A percentile compares a stretch with the other conserved stretches of the same genome.
Evolutionary conservation across 805 yeast genomes (phyloP).

Genomic region (Cyberlindnera nakhonratchasimensis): DNA sequence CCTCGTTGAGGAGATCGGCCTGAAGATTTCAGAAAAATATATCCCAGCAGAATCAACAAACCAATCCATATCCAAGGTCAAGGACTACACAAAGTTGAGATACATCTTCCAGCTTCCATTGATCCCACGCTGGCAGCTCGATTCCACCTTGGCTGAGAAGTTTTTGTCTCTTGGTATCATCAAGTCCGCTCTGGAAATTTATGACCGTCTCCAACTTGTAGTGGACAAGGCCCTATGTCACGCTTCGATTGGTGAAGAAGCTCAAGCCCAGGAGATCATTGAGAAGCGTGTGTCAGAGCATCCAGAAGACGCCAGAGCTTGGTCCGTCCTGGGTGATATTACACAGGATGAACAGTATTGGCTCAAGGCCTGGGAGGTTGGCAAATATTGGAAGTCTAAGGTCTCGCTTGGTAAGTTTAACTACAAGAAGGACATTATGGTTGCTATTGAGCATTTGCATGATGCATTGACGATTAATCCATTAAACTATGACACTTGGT

Average conservation of each 20-base stretch:
- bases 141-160: constrained; percentile 77
- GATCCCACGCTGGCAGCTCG: constrained; percentile 83
- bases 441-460: constrained; percentile 63
- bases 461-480: constrained; percentile 77
- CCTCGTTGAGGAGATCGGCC: constrained; percentile 82
- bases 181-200: constrained; percentile 85
- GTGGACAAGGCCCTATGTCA: constrained; percentile 88
- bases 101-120: constrained; percentile 74
- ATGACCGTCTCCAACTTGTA: constrained; percentile 69
- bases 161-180: constrained; percentile 81
- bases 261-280: constrained; percentile 60
- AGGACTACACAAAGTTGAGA: constrained; percentile 50
- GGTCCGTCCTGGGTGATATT: constrained; percentile 82
- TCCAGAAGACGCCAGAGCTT: constrained; percentile 80
- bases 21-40: constrained; percentile 53
- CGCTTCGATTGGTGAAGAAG: constrained; percentile 76
- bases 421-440: constrained; percentile 47
- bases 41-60: constrained; percentile 39
- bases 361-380: constrained; percentile 84
- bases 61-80: constrained; percentile 14
- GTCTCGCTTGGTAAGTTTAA: constrained; percentile 72
- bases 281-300: constrained; percentile 46
- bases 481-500: constrained; percentile 79
- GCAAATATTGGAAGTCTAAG: constrained; percentile 81
- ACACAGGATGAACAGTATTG: constrained; percentile 72